These are phyloP conservation scores for Calocybe indica DNA, from an alignment of 768 basidiomycete genomes.

Conservation along the genomic window DNA sequence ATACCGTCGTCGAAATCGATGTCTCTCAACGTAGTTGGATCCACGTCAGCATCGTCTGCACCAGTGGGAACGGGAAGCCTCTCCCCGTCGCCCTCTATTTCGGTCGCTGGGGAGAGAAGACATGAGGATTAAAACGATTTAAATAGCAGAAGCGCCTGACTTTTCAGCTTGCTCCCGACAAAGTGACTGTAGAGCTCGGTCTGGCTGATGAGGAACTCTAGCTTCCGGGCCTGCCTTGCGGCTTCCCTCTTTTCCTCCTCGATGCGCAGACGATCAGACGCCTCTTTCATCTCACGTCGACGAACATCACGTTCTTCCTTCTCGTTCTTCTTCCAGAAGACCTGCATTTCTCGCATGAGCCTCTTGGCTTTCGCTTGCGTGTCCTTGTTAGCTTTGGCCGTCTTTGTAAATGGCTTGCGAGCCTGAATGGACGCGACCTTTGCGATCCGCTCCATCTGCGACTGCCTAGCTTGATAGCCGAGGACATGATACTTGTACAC, in stretches of 20 bases:
- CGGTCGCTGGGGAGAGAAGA: constrained; percentile 45
- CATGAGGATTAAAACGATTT: too few relatives aligned
- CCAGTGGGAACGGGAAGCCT: constrained; percentile 43
- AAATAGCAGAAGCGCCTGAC: constrained; percentile 33
- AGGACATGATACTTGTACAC: constrained; percentile 74
- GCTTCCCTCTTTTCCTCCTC: constrained; percentile 95
- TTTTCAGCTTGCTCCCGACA: constrained; percentile 94
- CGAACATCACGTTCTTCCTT: constrained; percentile 91
- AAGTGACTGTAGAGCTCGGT: constrained; percentile 99
- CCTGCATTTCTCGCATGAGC: constrained; percentile 92
- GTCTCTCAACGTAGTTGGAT: constrained; percentile 50
- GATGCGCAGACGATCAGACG: constrained; percentile 76
- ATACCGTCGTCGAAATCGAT: constrained; percentile 91
- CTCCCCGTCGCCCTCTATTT: constrained; percentile 60
- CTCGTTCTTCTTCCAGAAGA: constrained; percentile 98
- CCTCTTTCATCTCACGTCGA: constrained; percentile 93
- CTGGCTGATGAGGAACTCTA: constrained; percentile 98
- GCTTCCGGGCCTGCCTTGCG: constrained; percentile 88
- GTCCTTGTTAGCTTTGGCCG: constrained; percentile 77
- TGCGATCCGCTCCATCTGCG: constrained; percentile 72
- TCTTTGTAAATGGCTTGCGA: constrained; percentile 66
- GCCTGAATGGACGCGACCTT: constrained; percentile 73
- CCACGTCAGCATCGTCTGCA: constrained; percentile 51
- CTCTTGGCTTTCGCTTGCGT: constrained; percentile 80
- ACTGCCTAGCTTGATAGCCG: constrained; percentile 60